phyloP scores from a whole-genome alignment of 805 yeast species.

The Lachancea sp. region DNA sequence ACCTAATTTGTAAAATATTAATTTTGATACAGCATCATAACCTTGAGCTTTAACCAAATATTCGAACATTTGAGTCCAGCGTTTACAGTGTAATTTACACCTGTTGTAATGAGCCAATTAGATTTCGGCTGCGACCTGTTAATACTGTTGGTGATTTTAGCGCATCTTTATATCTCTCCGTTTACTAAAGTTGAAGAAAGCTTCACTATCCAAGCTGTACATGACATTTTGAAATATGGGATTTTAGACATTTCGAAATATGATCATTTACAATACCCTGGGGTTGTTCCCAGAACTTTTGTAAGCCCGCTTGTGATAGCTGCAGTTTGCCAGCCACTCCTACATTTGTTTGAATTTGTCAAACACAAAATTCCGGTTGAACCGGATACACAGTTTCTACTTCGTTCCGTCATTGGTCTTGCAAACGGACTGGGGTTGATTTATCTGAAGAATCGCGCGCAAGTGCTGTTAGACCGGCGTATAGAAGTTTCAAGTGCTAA shows the following conservation, averaged over 20 bases:
- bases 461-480: conserved; percentile 15
- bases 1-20: too few relatives aligned
- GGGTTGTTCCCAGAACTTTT: conserved; percentile 83
- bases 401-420: conserved; percentile 57
- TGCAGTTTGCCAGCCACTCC: too few relatives aligned
- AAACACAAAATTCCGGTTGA: background rate
- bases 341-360: background rate
- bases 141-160: conserved; percentile 42
- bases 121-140: conserved; percentile 15
- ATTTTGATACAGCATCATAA: too few relatives aligned
- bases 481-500: conserved; percentile 12
- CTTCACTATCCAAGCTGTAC: conserved; percentile 82
- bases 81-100: background rate
- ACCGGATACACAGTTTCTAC: conserved; percentile 49
- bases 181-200: conserved; percentile 93
- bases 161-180: conserved; percentile 57
- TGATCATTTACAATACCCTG: conserved; percentile 79
- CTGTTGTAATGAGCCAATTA: background rate
- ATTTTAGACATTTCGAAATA: conserved; percentile 36
- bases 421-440: conserved; percentile 51
- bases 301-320: conserved; percentile 60
- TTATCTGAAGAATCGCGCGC: conserved; percentile 41
- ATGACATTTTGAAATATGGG: conserved; percentile 71
- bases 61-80: too few relatives aligned
- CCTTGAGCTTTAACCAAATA: too few relatives aligned